Conservation (phyloP, 148 eudicot genomes). For the Vaccinium corymbosum region DNA sequence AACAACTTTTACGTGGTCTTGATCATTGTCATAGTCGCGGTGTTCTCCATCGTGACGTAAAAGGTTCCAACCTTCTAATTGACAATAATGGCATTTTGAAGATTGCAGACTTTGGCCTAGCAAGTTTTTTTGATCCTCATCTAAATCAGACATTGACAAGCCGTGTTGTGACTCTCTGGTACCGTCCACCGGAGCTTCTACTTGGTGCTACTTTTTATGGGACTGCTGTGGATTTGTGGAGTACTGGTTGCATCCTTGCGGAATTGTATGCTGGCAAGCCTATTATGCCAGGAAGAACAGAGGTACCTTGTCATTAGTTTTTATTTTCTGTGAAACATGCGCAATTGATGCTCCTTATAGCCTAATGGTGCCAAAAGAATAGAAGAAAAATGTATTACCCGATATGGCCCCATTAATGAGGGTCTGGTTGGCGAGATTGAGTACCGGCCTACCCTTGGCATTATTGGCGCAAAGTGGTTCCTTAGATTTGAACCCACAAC, state of each 20-base stretch:
- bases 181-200: constrained; percentile 83
- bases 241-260: constrained; percentile 84
- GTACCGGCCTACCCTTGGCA: background rate
- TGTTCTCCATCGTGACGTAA: constrained; percentile 74
- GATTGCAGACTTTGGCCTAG: constrained; percentile 88
- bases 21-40: constrained; percentile 78
- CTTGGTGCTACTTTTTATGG: constrained; percentile 83
- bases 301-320: constrained; percentile 37
- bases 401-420: background rate
- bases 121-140: constrained; percentile 64
- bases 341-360: constrained; percentile 5
- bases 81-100: constrained; percentile 74
- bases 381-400: background rate
- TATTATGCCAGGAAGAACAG: constrained; percentile 87
- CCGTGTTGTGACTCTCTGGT: constrained; percentile 93
- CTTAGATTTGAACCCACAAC: background rate
- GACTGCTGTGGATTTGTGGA: constrained; percentile 82
- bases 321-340: constrained; percentile 2
- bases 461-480: background rate
- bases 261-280: constrained; percentile 86
- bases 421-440: background rate
- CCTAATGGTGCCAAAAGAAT: constrained; percentile 1
- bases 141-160: constrained; percentile 67
- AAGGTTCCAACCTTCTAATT: constrained; percentile 79
- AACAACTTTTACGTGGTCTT: constrained; percentile 76